Base-by-base conservation (phyloP, 2,329 filamentous ascomycete genomes). In the Fusarium sp. region DNA sequence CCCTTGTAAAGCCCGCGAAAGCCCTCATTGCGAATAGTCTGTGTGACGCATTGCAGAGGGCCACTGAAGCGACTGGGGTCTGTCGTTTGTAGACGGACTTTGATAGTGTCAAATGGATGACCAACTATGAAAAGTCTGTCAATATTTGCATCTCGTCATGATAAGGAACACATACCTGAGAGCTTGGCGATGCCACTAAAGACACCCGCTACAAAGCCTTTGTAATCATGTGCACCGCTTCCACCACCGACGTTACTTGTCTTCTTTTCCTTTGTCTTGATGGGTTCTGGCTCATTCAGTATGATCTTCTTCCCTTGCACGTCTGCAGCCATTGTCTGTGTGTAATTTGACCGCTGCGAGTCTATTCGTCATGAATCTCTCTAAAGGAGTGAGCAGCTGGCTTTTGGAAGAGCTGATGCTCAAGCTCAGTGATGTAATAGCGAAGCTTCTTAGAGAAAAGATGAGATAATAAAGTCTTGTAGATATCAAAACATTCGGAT, bases 201-300 rank as follows among this genome's bases (percentile, higher is more conserved):
- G 12, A 98, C 91, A n/a, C 96, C 96, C 2, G 94, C 96, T 35
- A 98, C 94, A 81, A 98, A 99, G n/a, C 96, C 96, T 79, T 94
- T 95, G 86, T 98, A 98, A 81, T 92, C 75, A 86, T 89, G 77
- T 72, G 76, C 66, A 35, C 58, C 64, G 13, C 64, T 63, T 20
- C 58, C 41, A 55, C 58, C 58, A 36, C 56, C 36, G n/a, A 51
- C 32, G 24, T 24, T 41, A 28, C 58, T 70, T 42, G 66, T 50
- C 20, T 63, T 63, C 35, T 68, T 72, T 24, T 30, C 36, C 41
- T 63, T 59, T 26, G 59, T 39, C 51, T 65, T 60, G 8, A 48
- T 38, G 41, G 44, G 12, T 11, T 50, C 38, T 30, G 58, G 13
- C 41, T 55, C 63, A 32, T 69, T 56, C 28, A 62, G 10, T 51